Evolutionary conservation across 805 yeast species (phyloP), one percentile per base, ranked within the genome.

Genomic region (Zygoascus bituminiphila): DNA sequence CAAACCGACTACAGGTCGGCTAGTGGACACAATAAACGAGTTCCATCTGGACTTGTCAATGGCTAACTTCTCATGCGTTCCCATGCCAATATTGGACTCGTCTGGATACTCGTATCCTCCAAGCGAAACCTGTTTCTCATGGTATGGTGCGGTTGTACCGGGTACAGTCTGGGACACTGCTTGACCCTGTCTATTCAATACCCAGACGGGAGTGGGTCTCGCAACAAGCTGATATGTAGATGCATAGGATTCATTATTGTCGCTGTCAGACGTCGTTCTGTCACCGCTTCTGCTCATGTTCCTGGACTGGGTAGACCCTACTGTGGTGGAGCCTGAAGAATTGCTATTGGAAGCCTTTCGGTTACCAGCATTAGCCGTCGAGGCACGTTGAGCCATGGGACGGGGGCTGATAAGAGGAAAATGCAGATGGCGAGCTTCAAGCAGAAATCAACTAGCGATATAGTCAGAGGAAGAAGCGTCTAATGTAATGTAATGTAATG

Each of bases 131-230:
- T 36, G 22, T 36, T 36, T 15, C 17, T 36, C 39, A 5, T 24
- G 47, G 37, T 37, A 41, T 22, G 43, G 15, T 10, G 19, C 29
- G 43, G 33, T 31, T n/a, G 7, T 21, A 15, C 26, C 19, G 10
- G 33, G 35, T 12, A 36, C 19, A 4, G 21, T 17, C 14, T 26
- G 29, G 25, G 15, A 2, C 35, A 17, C 44, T n/a, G 15, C 26
- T 14, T 41, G n/a, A 8, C 21, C 42, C 9, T 24, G 24, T 19
- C 21, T 24, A 12, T 21, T 43, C 19, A 38, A 33, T 10, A 45
- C 54, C 51, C 51, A 51, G 3, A 48, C 51, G 20, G 54, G 54
- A 6, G 46, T 43, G 4, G 54, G 51, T 37, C 51, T 40, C 6
- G 51, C 54, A 21, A 51, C 46, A 19, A 51, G 45, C 19, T 41